These are phyloP conservation scores for Mycogone perniciosa DNA, from an alignment of 2,329 filamentous ascomycete species.

Conservation along the genomic window DNA sequence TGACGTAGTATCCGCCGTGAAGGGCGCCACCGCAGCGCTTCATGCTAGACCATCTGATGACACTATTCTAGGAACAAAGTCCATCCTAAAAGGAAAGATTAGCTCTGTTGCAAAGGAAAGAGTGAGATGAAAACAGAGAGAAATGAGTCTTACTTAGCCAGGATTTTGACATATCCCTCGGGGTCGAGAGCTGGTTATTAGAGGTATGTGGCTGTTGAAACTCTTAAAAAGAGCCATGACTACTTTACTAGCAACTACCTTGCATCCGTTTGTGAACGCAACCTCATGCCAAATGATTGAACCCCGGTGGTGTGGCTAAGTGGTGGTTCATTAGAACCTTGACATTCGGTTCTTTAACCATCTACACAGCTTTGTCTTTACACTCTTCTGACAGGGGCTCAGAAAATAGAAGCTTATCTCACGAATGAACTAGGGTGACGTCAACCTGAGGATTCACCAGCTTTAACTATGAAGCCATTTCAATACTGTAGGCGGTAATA, in stretches of 20 bases:
- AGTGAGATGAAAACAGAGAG: background rate
- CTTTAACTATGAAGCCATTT: slow-evolving; percentile 77
- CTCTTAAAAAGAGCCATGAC: slow-evolving; percentile 63
- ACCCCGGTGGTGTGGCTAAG: slow-evolving; percentile 43
- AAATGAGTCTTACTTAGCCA: slow-evolving; percentile 38
- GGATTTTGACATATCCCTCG: slow-evolving; percentile 60
- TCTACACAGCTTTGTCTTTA: slow-evolving; percentile 53
- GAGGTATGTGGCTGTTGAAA: slow-evolving; percentile 57
- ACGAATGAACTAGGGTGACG: slow-evolving; percentile 71
- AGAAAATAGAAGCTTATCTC: slow-evolving; percentile 61
- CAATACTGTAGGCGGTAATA: slow-evolving; percentile 76
- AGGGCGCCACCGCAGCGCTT: slow-evolving; percentile 74
- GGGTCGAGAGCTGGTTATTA: slow-evolving; percentile 52
- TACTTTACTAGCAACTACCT: slow-evolving; percentile 56
- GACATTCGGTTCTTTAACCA: slow-evolving; percentile 58
- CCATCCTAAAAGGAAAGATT: slow-evolving; percentile 35
- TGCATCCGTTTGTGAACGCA: slow-evolving; percentile 54
- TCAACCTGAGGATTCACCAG: slow-evolving; percentile 54
- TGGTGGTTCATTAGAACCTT: slow-evolving; percentile 58
- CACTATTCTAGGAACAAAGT: slow-evolving; percentile 45
- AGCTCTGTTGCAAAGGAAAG: background rate
- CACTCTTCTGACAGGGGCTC: slow-evolving; percentile 66
- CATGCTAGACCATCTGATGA: slow-evolving; percentile 67
- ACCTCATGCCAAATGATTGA: slow-evolving; percentile 40
- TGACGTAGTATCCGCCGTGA: slow-evolving; percentile 62